A percentile compares a stretch with the other conserved stretches of the same genome.
phyloP scores from a whole-genome alignment of 1,284 basidiomycete genomes.

The Ceratobasidium theobromae region DNA sequence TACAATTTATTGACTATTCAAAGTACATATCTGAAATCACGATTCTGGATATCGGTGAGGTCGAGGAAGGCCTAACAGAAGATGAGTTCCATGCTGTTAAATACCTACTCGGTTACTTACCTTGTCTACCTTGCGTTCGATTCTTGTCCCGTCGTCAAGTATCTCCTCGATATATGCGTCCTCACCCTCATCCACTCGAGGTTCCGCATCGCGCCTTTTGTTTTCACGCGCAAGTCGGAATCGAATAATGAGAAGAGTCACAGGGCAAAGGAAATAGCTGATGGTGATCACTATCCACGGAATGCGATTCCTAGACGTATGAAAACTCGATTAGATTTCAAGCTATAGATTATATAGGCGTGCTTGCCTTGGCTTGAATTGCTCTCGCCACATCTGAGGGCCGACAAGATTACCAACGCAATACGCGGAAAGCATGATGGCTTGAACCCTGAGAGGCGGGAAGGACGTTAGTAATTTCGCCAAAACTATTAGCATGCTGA shows the following conservation, averaged over 20 bases:
- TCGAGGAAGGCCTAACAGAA: conserved; percentile 37
- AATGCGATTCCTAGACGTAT: conserved; percentile 11
- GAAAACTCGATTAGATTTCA: neutral
- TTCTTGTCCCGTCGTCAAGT: conserved; percentile 35
- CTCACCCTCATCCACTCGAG: conserved; percentile 36
- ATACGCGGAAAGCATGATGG: conserved; percentile 31
- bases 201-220: conserved; percentile 39
- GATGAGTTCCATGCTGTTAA: conserved; percentile 34
- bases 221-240: conserved; percentile 39
- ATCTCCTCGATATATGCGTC: conserved; percentile 40
- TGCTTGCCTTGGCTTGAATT: conserved; percentile 26
- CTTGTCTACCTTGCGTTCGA: conserved; percentile 34
- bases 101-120: neutral
- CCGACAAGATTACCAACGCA: conserved; percentile 29
- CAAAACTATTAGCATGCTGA: too few species aligned
- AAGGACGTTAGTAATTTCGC: too few species aligned
- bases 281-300: conserved; percentile 31
- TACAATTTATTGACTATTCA: conserved; percentile 27
- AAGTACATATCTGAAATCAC: conserved; percentile 40
- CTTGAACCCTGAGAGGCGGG: conserved; percentile 3
- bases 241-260: conserved; percentile 38
- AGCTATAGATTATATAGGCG: neutral
- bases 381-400: conserved; percentile 30
- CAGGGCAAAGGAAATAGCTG: conserved; percentile 23
- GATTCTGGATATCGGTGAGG: conserved; percentile 41